phyloP scores from a whole-genome alignment of 257 asterid species.

The Vinca minor region DNA sequence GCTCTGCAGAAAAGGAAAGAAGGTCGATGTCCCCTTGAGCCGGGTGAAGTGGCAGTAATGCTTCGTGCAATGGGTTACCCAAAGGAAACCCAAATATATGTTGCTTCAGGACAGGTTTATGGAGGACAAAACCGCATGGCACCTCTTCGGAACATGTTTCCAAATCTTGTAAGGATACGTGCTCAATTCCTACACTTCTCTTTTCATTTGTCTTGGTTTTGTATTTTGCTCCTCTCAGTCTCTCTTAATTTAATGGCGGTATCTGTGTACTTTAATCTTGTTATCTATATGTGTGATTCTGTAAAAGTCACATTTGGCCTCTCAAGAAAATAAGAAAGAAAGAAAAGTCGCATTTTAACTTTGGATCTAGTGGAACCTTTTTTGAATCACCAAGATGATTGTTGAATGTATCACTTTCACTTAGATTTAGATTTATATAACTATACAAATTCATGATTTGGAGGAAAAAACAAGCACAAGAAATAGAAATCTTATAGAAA shows the following conservation, averaged over 20 bases:
- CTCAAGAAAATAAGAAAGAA: too few relatives aligned
- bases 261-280: neutral
- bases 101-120: conserved; percentile 98
- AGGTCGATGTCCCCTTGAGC: conserved; percentile 99
- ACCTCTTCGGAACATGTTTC: conserved; percentile 96
- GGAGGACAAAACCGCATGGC: conserved; percentile 99
- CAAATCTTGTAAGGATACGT: conserved; percentile 64
- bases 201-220: neutral
- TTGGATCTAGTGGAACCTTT: neutral
- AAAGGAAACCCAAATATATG: conserved; percentile 94
- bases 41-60: conserved; percentile 98
- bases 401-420: too few relatives aligned
- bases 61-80: conserved; percentile 99
- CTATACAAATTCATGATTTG: neutral
- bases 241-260: neutral
- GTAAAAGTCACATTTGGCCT: too few relatives aligned
- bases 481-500: neutral
- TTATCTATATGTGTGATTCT: neutral
- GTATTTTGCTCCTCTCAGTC: neutral
- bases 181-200: neutral
- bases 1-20: conserved; percentile 98
- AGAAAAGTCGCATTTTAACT: too few relatives aligned
- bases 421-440: neutral
- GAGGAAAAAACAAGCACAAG: neutral
- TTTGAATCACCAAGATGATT: neutral